phyloP scores from a whole-genome alignment of 805 yeast species.

The Wickerhamiella slavikovae region DNA sequence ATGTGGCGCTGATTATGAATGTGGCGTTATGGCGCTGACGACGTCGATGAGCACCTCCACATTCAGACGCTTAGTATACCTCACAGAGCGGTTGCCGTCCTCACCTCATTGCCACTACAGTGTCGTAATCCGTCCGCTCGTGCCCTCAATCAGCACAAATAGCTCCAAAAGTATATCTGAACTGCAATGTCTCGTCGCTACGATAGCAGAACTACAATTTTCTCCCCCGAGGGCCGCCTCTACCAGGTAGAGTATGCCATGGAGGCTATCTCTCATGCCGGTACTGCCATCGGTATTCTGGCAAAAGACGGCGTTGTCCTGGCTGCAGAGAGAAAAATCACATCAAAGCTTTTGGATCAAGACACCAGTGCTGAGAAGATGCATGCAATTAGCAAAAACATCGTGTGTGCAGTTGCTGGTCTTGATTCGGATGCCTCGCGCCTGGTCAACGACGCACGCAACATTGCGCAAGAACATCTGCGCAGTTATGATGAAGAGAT shows the following conservation, averaged over 20 bases:
- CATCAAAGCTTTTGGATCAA: slow-evolving; percentile 80
- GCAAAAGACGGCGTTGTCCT: slow-evolving; percentile 76
- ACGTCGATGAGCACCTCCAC: too few relatives aligned
- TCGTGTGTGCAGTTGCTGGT: slow-evolving; percentile 89
- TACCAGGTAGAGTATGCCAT: slow-evolving; percentile 94
- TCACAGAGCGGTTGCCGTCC: not conserved
- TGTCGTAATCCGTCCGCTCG: too few relatives aligned
- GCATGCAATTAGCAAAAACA: slow-evolving; percentile 53
- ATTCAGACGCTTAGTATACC: too few relatives aligned
- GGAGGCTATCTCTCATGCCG: slow-evolving; percentile 73
- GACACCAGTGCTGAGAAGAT: slow-evolving; percentile 86
- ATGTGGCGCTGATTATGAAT: too few relatives aligned
- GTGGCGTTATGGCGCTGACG: too few relatives aligned
- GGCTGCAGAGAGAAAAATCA: slow-evolving; percentile 92
- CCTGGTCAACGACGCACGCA: slow-evolving; percentile 70
- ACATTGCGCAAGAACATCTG: slow-evolving; percentile 63
- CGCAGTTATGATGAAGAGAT: slow-evolving; percentile 78
- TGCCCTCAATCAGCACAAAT: too few relatives aligned
- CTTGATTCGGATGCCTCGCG: slow-evolving; percentile 94
- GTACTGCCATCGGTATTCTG: slow-evolving; percentile 61
- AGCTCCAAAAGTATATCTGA: too few relatives aligned
- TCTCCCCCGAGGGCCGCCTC: slow-evolving; percentile 95
- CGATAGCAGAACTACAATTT: slow-evolving; percentile 96
- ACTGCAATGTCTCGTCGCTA: slow-evolving; percentile 68
- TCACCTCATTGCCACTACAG: not conserved